A percentile compares a stretch with the other conserved stretches of the same genome.
Conservation (phyloP, 2,329 filamentous ascomycete species). For the Ophiostoma quercus region DNA sequence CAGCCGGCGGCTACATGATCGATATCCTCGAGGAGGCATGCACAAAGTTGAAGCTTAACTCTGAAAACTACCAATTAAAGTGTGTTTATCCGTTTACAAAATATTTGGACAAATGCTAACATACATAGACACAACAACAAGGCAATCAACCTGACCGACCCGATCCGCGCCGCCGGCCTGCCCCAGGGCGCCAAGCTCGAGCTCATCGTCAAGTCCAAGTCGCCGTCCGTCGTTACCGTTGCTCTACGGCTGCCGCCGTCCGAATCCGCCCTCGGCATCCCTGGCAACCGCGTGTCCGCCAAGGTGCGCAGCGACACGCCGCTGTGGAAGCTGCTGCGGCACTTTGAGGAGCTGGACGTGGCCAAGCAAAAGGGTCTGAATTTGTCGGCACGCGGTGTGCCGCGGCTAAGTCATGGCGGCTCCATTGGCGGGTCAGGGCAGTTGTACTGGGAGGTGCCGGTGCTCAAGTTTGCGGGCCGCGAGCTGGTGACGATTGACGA, state of each 20-base stretch:
- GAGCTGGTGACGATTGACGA: constrained; percentile 72
- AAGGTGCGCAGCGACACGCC: constrained; percentile 86
- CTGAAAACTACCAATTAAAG: constrained; percentile 77
- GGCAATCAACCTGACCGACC: constrained; percentile 74
- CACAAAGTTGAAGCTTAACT: constrained; percentile 66
- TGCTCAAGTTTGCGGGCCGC: constrained; percentile 75
- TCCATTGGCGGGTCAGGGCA: constrained; percentile 59
- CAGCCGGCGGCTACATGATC: constrained; percentile 70
- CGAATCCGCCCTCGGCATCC: constrained; percentile 54
- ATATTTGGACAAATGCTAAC: background rate
- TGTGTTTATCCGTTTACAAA: constrained; percentile 37
- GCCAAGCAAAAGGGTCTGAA: constrained; percentile 60
- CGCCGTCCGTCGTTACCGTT: constrained; percentile 77
- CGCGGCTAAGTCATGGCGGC: constrained; percentile 47
- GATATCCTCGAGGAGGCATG: constrained; percentile 88
- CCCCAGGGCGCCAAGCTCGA: constrained; percentile 84
- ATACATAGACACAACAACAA: constrained; percentile 69
- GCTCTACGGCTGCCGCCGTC: constrained; percentile 78
- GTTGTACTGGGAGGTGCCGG: constrained; percentile 81
- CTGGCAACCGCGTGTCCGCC: constrained; percentile 66
- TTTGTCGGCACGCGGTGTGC: constrained; percentile 76
- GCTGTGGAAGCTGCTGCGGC: constrained; percentile 82
- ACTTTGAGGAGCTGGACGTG: constrained; percentile 76
- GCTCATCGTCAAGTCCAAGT: constrained; percentile 79
- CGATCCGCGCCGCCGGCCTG: constrained; percentile 78